Evolutionary conservation across 148 eudicot species (phyloP), one percentile per base, ranked within the genome.

Genomic region (Silene uniflora): DNA sequence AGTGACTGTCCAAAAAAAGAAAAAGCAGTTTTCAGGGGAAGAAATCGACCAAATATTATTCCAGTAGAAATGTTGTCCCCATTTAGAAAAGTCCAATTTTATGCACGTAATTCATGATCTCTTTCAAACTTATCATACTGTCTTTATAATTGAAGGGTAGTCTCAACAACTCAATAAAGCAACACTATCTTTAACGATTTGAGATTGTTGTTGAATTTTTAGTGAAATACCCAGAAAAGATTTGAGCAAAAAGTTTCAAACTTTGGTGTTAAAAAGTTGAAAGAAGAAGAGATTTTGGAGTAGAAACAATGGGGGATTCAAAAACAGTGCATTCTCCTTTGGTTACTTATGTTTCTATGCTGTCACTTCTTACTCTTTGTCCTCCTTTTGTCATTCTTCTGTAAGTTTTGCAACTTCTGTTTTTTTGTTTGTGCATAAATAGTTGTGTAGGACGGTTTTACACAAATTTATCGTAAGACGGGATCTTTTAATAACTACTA

Each of bases 361-460:
- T 94, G n/a, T 87, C 96, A 8, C 96, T 94, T 25, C 93, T 94
- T 58, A 78, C 96, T 39, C 80, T 90, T 13, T 91, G 97, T 73
- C 98, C 98, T 46, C 98, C 98, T 16, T 92, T 94, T 64, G 98
- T 94, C 14, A 90, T 94, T 79, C 91, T 94, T 21, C 74, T 94
- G 98, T 94, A 83, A 84, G 91, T 42, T 2, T 23, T 65, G 44
- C 61, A 11, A 17, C 4, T 58, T 24, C 56, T 42, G 16, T 56
- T 63, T 19, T 46, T 60, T 52, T 18, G 0, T 6, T 39, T 39
- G 35, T 32, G 35, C 5, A 32, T 3, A 5, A 1, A 32, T 32
- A 32, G 3, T 32, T 32, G 35, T 32, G 4, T 32, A 3, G 4
- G 35, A 3, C 35, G 3, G 35, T 32, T 32, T 32, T 32, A 32